phyloP scores from a whole-genome alignment of 2,329 filamentous ascomycete species.

The Penicillium aurantiogriseum region DNA sequence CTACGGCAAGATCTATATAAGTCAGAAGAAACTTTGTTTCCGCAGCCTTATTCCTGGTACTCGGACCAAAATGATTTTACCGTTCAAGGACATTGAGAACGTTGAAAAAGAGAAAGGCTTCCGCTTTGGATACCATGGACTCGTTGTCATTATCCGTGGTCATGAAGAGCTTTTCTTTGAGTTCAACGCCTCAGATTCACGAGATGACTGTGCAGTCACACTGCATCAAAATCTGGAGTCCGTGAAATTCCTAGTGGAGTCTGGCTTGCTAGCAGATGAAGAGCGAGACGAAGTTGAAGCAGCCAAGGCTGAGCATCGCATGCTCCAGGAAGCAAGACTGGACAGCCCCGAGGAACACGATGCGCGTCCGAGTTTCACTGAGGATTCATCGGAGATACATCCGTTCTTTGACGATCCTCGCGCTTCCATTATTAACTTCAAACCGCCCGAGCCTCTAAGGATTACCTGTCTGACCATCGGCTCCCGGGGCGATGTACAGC shows the following conservation, averaged over 20 bases:
- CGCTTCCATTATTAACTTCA: constrained; percentile 87
- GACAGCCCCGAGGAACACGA: constrained; percentile 40
- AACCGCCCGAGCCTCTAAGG: constrained; percentile 72
- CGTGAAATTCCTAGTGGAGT: constrained; percentile 67
- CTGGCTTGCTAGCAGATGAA: constrained; percentile 64
- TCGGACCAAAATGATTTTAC: constrained; percentile 86
- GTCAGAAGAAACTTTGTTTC: constrained; percentile 85
- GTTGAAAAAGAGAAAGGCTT: constrained; percentile 95
- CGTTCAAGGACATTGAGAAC: constrained; percentile 87
- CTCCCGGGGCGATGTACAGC: constrained; percentile 92
- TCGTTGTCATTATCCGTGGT: constrained; percentile 88
- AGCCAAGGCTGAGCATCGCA: constrained; percentile 77
- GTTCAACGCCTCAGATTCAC: constrained; percentile 71
- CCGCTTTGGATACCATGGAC: constrained; percentile 81
- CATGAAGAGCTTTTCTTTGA: constrained; percentile 98
- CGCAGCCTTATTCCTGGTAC: constrained; percentile 86
- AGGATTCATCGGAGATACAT: constrained; percentile 51
- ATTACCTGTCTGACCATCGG: constrained; percentile 96
- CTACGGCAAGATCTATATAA: constrained; percentile 96
- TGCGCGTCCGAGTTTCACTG: constrained; percentile 22
- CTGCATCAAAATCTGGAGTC: constrained; percentile 74
- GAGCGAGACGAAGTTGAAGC: constrained; percentile 69
- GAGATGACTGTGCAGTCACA: constrained; percentile 86
- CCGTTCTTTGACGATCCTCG: constrained; percentile 88
- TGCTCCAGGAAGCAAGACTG: constrained; percentile 71